These are phyloP conservation scores for Cicer chorassanicum DNA, from an alignment of 306 rosid genomes.

Conservation along the genomic window DNA sequence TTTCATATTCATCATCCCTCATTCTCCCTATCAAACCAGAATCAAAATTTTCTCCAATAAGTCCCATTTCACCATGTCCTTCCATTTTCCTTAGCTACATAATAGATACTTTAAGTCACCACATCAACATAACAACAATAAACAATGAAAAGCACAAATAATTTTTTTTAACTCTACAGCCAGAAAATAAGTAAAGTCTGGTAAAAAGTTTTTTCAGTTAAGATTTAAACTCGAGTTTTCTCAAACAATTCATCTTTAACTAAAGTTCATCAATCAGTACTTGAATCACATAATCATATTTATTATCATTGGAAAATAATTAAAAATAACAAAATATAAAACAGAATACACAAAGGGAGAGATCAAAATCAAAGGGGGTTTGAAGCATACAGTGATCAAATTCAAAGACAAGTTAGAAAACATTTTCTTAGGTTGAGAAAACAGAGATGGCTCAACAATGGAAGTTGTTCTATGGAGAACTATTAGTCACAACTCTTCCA, in stretches of 20 bases:
- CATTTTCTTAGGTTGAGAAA: slow-evolving; percentile 45
- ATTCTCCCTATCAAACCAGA: slow-evolving; percentile 56
- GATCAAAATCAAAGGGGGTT: neutral
- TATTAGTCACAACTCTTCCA: slow-evolving; percentile 38
- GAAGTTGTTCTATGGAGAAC: slow-evolving; percentile 50
- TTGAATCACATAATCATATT: slow-evolving; percentile 1
- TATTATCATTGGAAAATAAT: neutral
- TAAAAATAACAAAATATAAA: slow-evolving; percentile 9
- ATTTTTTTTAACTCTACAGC: too few species aligned
- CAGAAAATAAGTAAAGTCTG: too few species aligned
- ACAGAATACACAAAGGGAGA: neutral
- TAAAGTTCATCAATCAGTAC: too few species aligned
- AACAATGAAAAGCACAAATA: neutral
- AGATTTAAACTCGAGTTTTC: too few species aligned
- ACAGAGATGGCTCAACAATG: slow-evolving; percentile 47
- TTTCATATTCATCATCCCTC: slow-evolving; percentile 81
- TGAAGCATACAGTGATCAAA: slow-evolving; percentile 53
- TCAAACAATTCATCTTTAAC: too few species aligned
- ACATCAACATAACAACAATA: slow-evolving; percentile 14
- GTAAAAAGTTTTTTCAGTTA: too few species aligned
- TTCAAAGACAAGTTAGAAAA: slow-evolving; percentile 49
- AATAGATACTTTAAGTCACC: slow-evolving; percentile 10
- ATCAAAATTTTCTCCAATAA: slow-evolving; percentile 66
- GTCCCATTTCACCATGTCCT: slow-evolving; percentile 57
- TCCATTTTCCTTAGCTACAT: slow-evolving; percentile 74